These are phyloP conservation scores for Cytospora chrysosperma DNA, from an alignment of 2,329 filamentous ascomycete genomes.

Conservation along the genomic window DNA sequence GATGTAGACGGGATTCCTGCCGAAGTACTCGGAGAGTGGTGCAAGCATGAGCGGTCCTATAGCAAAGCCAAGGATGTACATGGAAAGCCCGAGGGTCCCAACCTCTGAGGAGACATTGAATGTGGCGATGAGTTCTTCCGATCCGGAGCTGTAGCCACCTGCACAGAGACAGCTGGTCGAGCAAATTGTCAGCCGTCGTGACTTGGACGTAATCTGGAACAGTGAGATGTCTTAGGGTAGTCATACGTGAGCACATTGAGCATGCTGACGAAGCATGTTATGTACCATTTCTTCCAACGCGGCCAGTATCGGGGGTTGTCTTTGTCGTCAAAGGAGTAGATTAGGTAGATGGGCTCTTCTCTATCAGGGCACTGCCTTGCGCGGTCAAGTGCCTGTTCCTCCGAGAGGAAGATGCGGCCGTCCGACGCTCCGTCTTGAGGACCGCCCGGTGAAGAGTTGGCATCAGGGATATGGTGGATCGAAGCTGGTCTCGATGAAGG, in stretches of 20 bases:
- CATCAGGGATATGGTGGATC: not conserved
- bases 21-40: slow-evolving; percentile 13
- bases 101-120: slow-evolving; percentile 10
- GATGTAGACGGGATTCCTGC: slow-evolving; percentile 14
- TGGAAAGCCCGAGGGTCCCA: slow-evolving; percentile 10
- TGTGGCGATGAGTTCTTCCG: not conserved
- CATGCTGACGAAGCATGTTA: slow-evolving; percentile 18
- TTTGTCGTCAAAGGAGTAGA: slow-evolving; percentile 2
- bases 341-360: slow-evolving; percentile 3
- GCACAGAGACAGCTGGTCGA: slow-evolving; percentile 14
- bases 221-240: not conserved
- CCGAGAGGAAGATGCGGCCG: not conserved
- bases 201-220: not conserved
- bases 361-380: slow-evolving; percentile 5
- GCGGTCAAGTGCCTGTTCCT: slow-evolving; percentile 7
- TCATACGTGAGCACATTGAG: slow-evolving; percentile 16
- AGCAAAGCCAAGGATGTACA: slow-evolving; percentile 18
- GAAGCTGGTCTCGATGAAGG: not conserved
- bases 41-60: slow-evolving; percentile 14
- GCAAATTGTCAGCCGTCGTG: not conserved
- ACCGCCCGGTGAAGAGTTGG: not conserved
- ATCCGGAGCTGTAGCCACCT: slow-evolving; percentile 12
- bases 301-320: slow-evolving; percentile 18
- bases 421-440: not conserved
- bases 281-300: slow-evolving; percentile 13